Evolutionary conservation across 1,284 basidiomycete genomes (phyloP), one percentile per base, ranked within the genome.

Genomic region (Mycena sp.): DNA sequence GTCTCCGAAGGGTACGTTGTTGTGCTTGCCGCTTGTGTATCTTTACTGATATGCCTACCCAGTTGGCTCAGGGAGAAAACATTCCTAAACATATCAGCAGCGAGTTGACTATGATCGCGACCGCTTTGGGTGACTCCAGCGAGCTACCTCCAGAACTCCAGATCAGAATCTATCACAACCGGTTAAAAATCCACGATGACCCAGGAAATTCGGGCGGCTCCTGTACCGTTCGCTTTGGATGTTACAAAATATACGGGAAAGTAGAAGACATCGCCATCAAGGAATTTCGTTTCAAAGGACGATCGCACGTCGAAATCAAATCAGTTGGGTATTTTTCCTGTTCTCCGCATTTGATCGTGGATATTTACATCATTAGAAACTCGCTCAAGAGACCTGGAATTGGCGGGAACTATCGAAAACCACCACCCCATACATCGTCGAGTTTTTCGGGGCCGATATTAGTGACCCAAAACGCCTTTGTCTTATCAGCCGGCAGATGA

Each of bases 381-480:
- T 57, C 9, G 19, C 32, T 11, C 44, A 26, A 11, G 55, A 57
- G 26, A 45, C 45, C 5, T 23, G 37, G 21, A 57, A 44, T 29
- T 57, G 55, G 55, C 25, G 35, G 23, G 26, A 57, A 17, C 19
- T 57, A 19, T 49, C 55, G 2, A 57, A 57, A 30, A 30, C 17
- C 16, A 45, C 23, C 26, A 38, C 14, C 37, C n/a, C 25, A 17
- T 40, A 46, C n/a, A 19, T 57, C 12, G 55, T 57, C 26, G 40
- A 57, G 25, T 57, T 57, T 29, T 57, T 29, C n/a, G 55, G 45
- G 28, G 44, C 45, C 19, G 45, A 57, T 26, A 30, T 49, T 9
- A 26, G 19, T 21, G 43, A 28, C 6, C 19, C 14, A 14, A 35
- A 26, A 14, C n/a, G 12, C 10, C 45, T 57, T 19, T 37, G 55